Evolutionary conservation across 202 grass and related monocot genomes (phyloP), one percentile per base, ranked within the genome.

Genomic region (Miscanthus sacchariflorus): DNA sequence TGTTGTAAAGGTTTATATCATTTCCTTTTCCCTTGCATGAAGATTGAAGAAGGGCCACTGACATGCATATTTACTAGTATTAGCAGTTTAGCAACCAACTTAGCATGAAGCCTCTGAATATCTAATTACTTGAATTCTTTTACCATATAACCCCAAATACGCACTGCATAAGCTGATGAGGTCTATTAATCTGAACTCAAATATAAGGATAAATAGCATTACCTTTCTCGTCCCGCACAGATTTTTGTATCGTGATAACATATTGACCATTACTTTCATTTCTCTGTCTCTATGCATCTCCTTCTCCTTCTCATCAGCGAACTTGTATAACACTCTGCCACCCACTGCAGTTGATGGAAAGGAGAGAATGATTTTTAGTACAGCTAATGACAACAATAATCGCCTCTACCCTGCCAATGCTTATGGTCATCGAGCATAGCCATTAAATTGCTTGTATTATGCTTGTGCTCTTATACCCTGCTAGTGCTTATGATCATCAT

Each of bases 271-370:
- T 38, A 81, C 78, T 78, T 65, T 58, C 5, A 42, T 89, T 81
- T 89, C 86, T 83, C 76, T 80, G 24, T 49, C 48, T 86, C 89
- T 89, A 38, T 93, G 89, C 83, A 87, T 25, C 63, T 82, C 83
- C 74, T 91, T 79, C 58, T 88, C 89, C 81, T 89, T 85, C 86
- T 91, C 89, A 78, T 91, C 87, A 77, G 86, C 92, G 72, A 76
- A 89, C 39, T 89, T 85, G 54, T 89, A 86, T 48, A 44, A 15
- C 12, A 91, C 74, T 70, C 68, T 86, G 28, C 74, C 86, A 69
- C 92, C 89, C 79, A 93, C 92, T 93, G 54, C 80, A 87, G 68
- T 78, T 74, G 23, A 78, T 72, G 65, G 66, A 69, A 69, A 74
- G 46, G 35, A 83, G 63, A 33, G 49, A 65, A 72, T 4, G 67